Base-by-base conservation (phyloP, 441 rosid genomes). In the Erysimum cheiri region DNA sequence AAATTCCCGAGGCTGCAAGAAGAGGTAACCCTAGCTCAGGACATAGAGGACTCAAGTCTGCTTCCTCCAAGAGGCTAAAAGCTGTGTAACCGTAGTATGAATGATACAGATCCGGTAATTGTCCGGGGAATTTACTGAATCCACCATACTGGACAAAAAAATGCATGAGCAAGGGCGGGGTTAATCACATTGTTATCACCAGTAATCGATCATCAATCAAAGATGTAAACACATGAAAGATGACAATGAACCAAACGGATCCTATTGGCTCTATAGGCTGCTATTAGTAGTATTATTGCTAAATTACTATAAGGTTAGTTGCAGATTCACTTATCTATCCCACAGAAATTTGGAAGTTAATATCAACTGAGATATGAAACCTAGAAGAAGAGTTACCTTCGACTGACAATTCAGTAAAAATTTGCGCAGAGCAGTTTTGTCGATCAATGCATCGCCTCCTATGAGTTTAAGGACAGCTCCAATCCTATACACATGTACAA, bases 41-140 rank as follows among this genome's bases (percentile, higher is more conserved):
- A 31, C 79, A 84, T n/a, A 85, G 84, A 24, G 91, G 81, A 58
- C 83, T 86, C 57, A 90, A 74, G 46, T 84, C 87, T 9, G 87
- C 84, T 72, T 92, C 99, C 74, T 88, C 94, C 88, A 92, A 76
- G 36, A 92, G 87, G 78, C 98, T 88, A 74, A 90, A 87, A 33
- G 98, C 99, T 13, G 91, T 80, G 68, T 56, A 85, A 66, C 97
- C 98, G 32, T 87, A 92, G 83, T 81, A 92, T 41, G 97, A 85
- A 78, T 94, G 99, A 71, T 90, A 94, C 33, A 94, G 80, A 77
- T 90, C 99, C 0, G 97, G 99, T 40, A 83, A 73, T 40, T 71
- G 81, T 72, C 82, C 69, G 0, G 91, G 93, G 72, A 73, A 86
- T 75, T 94, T 94, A 75, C 96, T 69, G 79, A 92, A 94, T 17